Base-by-base conservation (phyloP, 139 green algal species). In the Chlamydomonas incerta region DNA sequence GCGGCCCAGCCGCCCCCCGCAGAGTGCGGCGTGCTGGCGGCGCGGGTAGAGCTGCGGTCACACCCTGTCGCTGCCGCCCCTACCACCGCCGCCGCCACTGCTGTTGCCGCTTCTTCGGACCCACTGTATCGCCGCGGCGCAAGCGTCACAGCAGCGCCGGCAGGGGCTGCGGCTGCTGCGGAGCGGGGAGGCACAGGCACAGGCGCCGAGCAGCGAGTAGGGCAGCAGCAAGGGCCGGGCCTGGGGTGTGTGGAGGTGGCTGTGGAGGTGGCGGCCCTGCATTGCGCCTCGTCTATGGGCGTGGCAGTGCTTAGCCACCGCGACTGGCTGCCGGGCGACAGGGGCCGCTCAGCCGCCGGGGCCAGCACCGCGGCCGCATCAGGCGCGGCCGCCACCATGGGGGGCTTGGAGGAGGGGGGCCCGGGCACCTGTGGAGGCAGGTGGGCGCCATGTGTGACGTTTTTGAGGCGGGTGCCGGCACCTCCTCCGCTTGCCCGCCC, bases 221-320 rank as follows among this genome's bases (percentile, higher is more conserved):
- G 10, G 1, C 10, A 26, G 80, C 33, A 17, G 52, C 13, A 26
- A 17, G 10, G 3, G 34, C n/a, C 21, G 31, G 75, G 15, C 50
- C 31, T 8, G 35, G 23, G 33, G 68, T 6, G 6, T 21, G 20
- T 46, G 65, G 24, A 0, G n/a, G 72, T 83, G 65, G 77, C 62
- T 50, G 85, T 92, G 57, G 93, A 95, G 80, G 74, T 94, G 50
- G 77, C 77, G 15, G 90, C 88, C 0, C 88, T 87, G 11, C 88
- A 93, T 80, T 88, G 46, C 17, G 88, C 91, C 0, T 74, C 46
- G 1, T 95, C 91, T 20, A 93, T 96, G 89, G 93, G 87, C 1
- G 29, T 94, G 11, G 92, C 47, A 6, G 24, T 50, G 21, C 37
- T 84, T 46, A 74, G 21, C 2, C 70, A 76, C 41, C 34, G 11